These are phyloP conservation scores for Trichoderma sp. DNA, from an alignment of 2,329 filamentous ascomycete genomes.

Conservation along the genomic window DNA sequence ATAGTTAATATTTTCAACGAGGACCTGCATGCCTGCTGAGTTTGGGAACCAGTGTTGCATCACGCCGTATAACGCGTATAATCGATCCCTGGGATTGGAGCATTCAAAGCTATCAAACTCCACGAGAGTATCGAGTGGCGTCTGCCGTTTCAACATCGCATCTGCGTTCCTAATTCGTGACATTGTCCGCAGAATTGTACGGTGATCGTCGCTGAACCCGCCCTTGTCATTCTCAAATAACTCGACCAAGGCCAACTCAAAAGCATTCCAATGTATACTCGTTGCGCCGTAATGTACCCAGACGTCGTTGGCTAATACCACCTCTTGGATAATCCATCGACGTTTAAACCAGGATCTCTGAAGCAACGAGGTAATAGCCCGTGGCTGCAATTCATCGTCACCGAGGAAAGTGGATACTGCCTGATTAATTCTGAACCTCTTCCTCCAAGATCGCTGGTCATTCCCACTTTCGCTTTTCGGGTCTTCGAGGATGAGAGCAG, in stretches of 20 bases:
- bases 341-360: background rate
- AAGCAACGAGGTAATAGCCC: background rate
- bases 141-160: background rate
- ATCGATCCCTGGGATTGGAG: background rate
- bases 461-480: background rate
- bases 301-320: background rate
- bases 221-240: background rate
- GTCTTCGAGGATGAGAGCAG: background rate
- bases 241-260: background rate
- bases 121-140: background rate
- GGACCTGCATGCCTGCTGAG: background rate
- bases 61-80: background rate
- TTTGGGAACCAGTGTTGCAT: constrained; percentile 2
- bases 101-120: constrained; percentile 9
- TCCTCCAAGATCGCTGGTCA: background rate
- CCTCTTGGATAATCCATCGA: background rate
- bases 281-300: background rate
- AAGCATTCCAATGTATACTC: background rate
- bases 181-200: background rate
- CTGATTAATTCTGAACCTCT: background rate
- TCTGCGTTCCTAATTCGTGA: background rate
- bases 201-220: background rate
- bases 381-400: background rate
- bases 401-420: background rate
- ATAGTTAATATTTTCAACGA: background rate